Percentiles rank a stretch among this genome's conserved stretches.
Conservation (phyloP, 768 basidiomycete genomes). For the Mycena rosella region DNA sequence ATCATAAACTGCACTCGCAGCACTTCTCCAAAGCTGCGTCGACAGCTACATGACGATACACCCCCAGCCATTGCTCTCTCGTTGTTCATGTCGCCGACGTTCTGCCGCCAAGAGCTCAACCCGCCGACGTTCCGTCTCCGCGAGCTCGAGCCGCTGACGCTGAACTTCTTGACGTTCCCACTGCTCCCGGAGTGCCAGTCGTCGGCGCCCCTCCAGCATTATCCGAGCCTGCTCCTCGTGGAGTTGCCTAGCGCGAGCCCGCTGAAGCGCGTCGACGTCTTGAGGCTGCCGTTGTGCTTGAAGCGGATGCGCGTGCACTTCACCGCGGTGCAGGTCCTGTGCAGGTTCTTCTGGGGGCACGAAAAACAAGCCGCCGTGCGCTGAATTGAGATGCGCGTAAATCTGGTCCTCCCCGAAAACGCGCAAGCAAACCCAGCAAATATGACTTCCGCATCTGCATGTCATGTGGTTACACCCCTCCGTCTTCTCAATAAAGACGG, state of each 20-base stretch:
- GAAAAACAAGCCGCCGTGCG: slow-evolving; percentile 42
- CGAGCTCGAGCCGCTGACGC: background rate
- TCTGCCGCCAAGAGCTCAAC: no score
- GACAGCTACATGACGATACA: slow-evolving; percentile 23
- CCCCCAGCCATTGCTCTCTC: slow-evolving; percentile 24
- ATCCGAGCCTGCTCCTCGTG: background rate
- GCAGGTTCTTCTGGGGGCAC: slow-evolving; percentile 24
- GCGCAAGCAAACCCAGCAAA: slow-evolving; percentile 68
- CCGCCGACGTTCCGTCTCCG: background rate
- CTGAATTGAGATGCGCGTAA: slow-evolving; percentile 48
- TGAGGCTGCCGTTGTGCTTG: background rate
- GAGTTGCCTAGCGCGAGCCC: background rate
- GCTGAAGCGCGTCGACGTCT: background rate
- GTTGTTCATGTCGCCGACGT: no score
- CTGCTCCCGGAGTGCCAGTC: background rate
- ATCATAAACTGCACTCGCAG: background rate
- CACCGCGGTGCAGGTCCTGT: background rate
- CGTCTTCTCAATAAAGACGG: slow-evolving; percentile 59
- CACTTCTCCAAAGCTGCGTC: background rate
- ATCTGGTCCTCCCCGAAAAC: slow-evolving; percentile 49
- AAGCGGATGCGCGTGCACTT: background rate
- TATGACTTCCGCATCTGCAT: slow-evolving; percentile 64
- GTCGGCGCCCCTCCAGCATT: background rate
- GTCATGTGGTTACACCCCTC: slow-evolving; percentile 69
- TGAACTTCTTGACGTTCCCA: slow-evolving; percentile 7